phyloP scores from a whole-genome alignment of 352 stramenopile species.

The Plasmopara viticola region DNA sequence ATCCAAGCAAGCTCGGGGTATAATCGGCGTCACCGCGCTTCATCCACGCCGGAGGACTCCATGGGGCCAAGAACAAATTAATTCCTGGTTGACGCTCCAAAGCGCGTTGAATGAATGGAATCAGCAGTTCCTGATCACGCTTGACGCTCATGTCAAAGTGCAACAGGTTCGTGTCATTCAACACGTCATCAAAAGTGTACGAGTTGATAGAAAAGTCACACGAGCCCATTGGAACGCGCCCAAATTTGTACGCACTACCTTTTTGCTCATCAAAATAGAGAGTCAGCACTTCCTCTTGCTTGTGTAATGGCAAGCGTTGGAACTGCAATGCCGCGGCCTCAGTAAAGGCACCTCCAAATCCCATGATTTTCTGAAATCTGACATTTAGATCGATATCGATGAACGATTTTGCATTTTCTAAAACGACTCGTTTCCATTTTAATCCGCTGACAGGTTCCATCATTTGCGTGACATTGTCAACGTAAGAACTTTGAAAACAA shows the following conservation, averaged over 20 bases:
- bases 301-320: slow-evolving; percentile 52
- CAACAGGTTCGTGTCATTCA: slow-evolving; percentile 51
- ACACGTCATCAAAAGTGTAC: slow-evolving; percentile 85
- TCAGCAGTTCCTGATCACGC: slow-evolving; percentile 71
- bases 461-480: slow-evolving; percentile 53
- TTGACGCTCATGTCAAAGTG: slow-evolving; percentile 75
- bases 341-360: slow-evolving; percentile 91
- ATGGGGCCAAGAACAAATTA: slow-evolving; percentile 84
- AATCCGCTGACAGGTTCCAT: slow-evolving; percentile 47
- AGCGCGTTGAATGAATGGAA: slow-evolving; percentile 80
- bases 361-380: slow-evolving; percentile 73
- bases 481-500: slow-evolving; percentile 61
- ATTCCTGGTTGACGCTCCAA: slow-evolving; percentile 56
- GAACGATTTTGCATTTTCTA: slow-evolving; percentile 20
- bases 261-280: slow-evolving; percentile 81
- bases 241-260: slow-evolving; percentile 81
- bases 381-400: slow-evolving; percentile 42
- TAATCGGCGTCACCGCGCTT: slow-evolving; percentile 44
- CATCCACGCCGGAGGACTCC: slow-evolving; percentile 89
- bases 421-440: slow-evolving; percentile 22
- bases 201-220: slow-evolving; percentile 82
- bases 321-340: slow-evolving; percentile 86
- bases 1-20: slow-evolving; percentile 57
- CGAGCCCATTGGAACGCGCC: slow-evolving; percentile 86
- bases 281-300: slow-evolving; percentile 80